Evolutionary conservation across 148 eudicot species (phyloP), one percentile per base, ranked within the genome.

Genomic region (Pharnaceum exiguum): DNA sequence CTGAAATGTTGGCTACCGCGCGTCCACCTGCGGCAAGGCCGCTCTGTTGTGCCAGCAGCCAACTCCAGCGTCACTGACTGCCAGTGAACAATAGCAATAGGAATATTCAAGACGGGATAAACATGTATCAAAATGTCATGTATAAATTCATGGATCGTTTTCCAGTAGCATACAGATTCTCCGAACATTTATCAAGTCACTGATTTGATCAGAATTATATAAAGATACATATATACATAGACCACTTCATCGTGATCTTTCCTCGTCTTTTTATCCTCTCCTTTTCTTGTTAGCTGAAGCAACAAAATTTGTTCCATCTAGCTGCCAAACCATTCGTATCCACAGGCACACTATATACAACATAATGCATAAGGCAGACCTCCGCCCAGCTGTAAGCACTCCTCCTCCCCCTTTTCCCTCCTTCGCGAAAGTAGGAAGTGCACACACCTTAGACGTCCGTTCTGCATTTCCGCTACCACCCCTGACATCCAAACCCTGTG

Each of bases 291-390:
- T 51, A 13, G 30, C 52, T 25, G 44, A 46, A 9, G 43, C 18
- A 66, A 19, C 45, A 40, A 58, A 29, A 1, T 19, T 24, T 2
- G 3, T 46, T 60, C 16, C 40, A n/a, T n/a, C n/a, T n/a, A 32
- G 10, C 23, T n/a, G 30, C 25, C 24, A 17, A 11, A 0, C 15
- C 26, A 30, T 11, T 24, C 19, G 32, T 42, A 27, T 57, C 17
- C 62, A 60, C 64, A 47, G 53, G 54, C 54, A 46, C 23, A 18
- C 38, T 21, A 19, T 15, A 32, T 49, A 28, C 13, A 47, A 60
- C 55, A 60, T 11, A 55, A 25, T 35, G 7, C 31, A 24, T 15
- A 10, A 22, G 28, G 21, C 38, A 46, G 37, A 24, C 26, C 29
- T 33, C 19, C 17, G 4, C 15, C 18, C 4, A 45, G 33, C 16